Evolutionary conservation across 352 stramenopile species (phyloP).

Genomic region (Globisporangium orthogonon): DNA sequence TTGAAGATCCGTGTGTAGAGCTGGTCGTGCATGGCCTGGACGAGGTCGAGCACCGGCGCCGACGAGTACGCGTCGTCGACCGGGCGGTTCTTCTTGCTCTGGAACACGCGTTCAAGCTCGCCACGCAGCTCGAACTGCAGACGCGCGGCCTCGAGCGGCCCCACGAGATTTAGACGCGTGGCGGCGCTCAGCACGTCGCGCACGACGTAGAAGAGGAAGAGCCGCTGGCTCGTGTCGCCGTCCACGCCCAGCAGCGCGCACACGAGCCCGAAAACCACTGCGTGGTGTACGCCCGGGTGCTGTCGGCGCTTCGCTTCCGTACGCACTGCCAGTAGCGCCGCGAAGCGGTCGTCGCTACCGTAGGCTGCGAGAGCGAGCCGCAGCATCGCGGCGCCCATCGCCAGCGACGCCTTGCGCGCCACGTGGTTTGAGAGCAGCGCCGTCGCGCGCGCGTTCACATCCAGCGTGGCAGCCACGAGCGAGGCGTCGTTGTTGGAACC

Average conservation of each 20-base stretch:
- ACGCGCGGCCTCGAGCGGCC: constrained; percentile 59
- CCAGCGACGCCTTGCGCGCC: constrained; percentile 65
- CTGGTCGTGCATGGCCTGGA: constrained; percentile 81
- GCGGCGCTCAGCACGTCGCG: constrained; percentile 74
- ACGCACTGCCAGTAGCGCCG: constrained; percentile 34
- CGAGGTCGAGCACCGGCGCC: constrained; percentile 68
- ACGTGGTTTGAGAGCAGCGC: constrained; percentile 79
- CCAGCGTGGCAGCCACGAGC: constrained; percentile 38
- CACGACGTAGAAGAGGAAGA: constrained; percentile 73
- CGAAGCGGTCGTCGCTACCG: constrained; percentile 20
- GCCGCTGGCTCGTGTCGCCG: constrained; percentile 44
- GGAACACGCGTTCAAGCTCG: constrained; percentile 48
- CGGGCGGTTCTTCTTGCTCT: constrained; percentile 54
- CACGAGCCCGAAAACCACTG: constrained; percentile 60
- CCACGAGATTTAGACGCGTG: constrained; percentile 76
- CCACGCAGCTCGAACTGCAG: constrained; percentile 53
- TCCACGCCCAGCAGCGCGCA: constrained; percentile 49
- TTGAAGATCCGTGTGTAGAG: constrained; percentile 89
- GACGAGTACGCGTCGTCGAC: constrained; percentile 73
- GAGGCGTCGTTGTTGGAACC: not conserved
- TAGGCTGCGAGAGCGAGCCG: constrained; percentile 63
- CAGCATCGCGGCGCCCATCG: constrained; percentile 62
- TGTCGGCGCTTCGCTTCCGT: constrained; percentile 43
- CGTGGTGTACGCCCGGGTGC: constrained; percentile 53
- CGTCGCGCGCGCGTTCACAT: constrained; percentile 39